Evolutionary conservation across 1,139 yeast genomes (phyloP), one percentile per base, ranked within the genome.

Genomic region (Scheffersomyces cryptocercus): DNA sequence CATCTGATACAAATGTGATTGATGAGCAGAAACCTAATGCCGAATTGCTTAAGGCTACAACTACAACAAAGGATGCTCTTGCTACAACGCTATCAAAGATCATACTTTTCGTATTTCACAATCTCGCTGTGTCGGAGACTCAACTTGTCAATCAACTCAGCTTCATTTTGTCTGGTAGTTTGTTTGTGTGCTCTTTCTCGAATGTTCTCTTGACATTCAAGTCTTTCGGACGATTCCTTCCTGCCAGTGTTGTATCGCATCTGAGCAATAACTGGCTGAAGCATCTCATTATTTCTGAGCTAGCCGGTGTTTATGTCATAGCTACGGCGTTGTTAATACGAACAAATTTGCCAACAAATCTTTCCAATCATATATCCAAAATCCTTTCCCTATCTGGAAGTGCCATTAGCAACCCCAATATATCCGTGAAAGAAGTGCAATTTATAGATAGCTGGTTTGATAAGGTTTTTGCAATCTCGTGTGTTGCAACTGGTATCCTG

Each of bases 391-490:
- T 74, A 29, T 62, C 75, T 9, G 75, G 75, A 1, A 59, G 68
- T n/a, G 47, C 64, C 3, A 54, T 52, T 7, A 42, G 55, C 20
- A 57, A 58, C 28, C 53, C 62, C 4, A 43, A 49, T 14, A 48
- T 44, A 6, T 52, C 65, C 13, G 53, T 54, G 36, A 56, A 53
- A 42, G 84, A 82, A 50, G 82, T 82, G 14, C 67, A 73, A 33
- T 77, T 84, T 44, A 82, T 89, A 29, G 96, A 90, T 57, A 68
- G 75, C 29, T 85, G 95, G 90, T 89, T 88, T 58, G 96, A 90
- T 56, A 73, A 82, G 50, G 79, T 88, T 28, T 88, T 84, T 65
- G 80, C 84, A 10, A 44, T 78, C 5, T 73, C 86, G 4, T 79
- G 86, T 46, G 55, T 81, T 1, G 53, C 72, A 2, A 81, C 91